phyloP scores from a whole-genome alignment of 1,139 yeast species.

The Ogataea hybrid region DNA sequence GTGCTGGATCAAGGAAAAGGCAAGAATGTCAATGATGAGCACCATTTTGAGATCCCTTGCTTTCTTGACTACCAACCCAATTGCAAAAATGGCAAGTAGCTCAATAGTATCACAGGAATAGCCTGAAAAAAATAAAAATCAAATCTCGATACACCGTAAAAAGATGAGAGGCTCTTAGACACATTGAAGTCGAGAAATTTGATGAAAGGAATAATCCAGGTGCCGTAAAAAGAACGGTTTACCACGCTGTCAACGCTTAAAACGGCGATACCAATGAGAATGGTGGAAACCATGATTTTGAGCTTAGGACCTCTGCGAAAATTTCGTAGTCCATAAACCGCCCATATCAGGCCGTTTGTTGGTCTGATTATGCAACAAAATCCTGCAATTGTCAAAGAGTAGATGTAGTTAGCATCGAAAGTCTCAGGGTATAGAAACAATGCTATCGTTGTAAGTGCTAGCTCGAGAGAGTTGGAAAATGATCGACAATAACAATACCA shows the following conservation, averaged over 20 bases:
- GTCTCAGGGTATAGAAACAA: conserved; percentile 58
- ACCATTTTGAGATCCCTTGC: conserved; percentile 25
- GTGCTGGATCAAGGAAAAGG: conserved; percentile 69
- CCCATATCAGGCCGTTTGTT: conserved; percentile 78
- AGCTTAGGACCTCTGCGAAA: conserved; percentile 18
- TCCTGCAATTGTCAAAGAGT: conserved; percentile 45
- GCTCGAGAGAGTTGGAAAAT: conserved; percentile 82
- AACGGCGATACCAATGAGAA: conserved; percentile 27
- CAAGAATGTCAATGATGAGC: conserved; percentile 41
- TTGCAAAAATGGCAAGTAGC: conserved; percentile 60
- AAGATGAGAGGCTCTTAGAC: conserved; percentile 66
- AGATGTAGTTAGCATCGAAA: conserved; percentile 17
- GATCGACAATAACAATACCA: conserved; percentile 81
- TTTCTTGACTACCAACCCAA: conserved; percentile 36
- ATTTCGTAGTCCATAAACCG: conserved; percentile 47
- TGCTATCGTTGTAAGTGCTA: conserved; percentile 68
- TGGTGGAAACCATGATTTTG: conserved; percentile 24
- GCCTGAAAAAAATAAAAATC: conserved; percentile 85
- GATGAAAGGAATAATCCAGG: conserved; percentile 57
- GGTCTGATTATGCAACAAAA: conserved; percentile 73
- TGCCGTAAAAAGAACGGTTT: conserved; percentile 63
- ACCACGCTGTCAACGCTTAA: conserved; percentile 39
- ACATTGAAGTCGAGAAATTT: conserved; percentile 78
- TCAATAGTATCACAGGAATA: conserved; percentile 69
- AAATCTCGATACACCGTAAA: conserved; percentile 86